Evolutionary conservation across 2,329 filamentous ascomycete species (phyloP), one percentile per base, ranked within the genome.

Genomic region (Cercospora beticola): DNA sequence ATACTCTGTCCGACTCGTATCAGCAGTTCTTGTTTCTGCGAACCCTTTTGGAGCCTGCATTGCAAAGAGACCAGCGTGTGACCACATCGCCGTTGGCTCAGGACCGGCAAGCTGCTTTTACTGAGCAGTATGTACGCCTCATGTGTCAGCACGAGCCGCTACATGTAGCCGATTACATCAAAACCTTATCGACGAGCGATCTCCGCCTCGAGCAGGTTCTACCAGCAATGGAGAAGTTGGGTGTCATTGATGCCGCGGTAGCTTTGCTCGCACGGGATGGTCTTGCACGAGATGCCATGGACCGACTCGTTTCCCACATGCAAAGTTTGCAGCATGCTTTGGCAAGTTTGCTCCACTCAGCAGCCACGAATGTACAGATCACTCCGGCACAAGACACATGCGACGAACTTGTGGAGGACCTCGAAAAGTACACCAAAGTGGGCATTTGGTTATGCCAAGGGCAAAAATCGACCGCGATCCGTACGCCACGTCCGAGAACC

Each of bases 391-490:
- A 89, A 68, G 87, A 90, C 70, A 87, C 91, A 0, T 88, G 90
- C 0, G 87, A 90, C 66, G 90, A 94, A 66, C 84, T 97, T 1
- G 84, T 97, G 4, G 87, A 88, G 67, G 89, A 90, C 0, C 82
- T 99, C 18, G 90, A 96, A 70, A 97, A 97, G 78, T 98, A 97
- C 80, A 89, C 90, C 1, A 90, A 93, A 71, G 92, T 99, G 1
- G 95, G 96, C 14, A 94, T 97, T 62, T 99, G 95, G 95, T 84
- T 99, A 12, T 98, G 95, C 74, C 92, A 96, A 79, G 89, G 90
- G 1, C 93, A 97, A 77, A 92, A 88, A 60, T 92, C 90, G 75
- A 86, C 86, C 0, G 71, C 72, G 6, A 54, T 73, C n/a, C 73
- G 76, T 2, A 67, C 68, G 21, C 73, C 74, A 28, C 74, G 77